Percentiles rank a stretch among this genome's conserved stretches.
phyloP scores from a whole-genome alignment of 495 filamentous ascomycete genomes.

The Lepidopterella palustris region DNA sequence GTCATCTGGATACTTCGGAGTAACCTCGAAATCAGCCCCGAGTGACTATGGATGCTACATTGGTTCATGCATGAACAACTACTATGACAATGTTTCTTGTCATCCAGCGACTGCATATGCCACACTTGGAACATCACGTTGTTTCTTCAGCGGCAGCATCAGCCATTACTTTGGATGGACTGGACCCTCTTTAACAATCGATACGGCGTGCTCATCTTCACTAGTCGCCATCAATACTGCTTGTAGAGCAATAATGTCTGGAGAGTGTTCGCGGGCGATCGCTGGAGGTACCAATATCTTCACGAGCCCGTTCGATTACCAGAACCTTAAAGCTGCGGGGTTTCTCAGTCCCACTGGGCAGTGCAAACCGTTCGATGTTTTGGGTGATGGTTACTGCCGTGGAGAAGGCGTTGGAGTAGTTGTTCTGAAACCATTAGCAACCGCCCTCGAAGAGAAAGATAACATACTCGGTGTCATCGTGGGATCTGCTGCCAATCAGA shows the following conservation, averaged over 20 bases:
- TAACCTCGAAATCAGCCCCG: background rate
- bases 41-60: background rate
- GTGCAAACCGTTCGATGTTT: background rate
- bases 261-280: background rate
- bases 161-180: background rate
- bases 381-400: slow-evolving; percentile 1
- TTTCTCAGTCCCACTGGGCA: background rate
- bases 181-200: background rate
- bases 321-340: background rate
- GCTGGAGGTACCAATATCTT: background rate
- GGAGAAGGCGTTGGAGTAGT: slow-evolving; percentile 17
- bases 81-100: slow-evolving; percentile 31
- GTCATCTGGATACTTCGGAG: slow-evolving; percentile 1
- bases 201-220: slow-evolving; percentile 1
- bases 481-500: slow-evolving; percentile 30
- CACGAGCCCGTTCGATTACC: background rate
- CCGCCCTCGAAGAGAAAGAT: slow-evolving; percentile 40
- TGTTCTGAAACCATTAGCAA: slow-evolving; percentile 38
- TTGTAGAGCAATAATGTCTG: background rate
- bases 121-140: background rate
- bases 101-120: slow-evolving; percentile 15
- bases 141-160: background rate
- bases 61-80: slow-evolving; percentile 23
- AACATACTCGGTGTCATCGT: slow-evolving; percentile 42
- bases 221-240: background rate